Evolutionary conservation across 805 yeast genomes (phyloP), one percentile per base, ranked within the genome.

Genomic region (Yarrowia sp.): DNA sequence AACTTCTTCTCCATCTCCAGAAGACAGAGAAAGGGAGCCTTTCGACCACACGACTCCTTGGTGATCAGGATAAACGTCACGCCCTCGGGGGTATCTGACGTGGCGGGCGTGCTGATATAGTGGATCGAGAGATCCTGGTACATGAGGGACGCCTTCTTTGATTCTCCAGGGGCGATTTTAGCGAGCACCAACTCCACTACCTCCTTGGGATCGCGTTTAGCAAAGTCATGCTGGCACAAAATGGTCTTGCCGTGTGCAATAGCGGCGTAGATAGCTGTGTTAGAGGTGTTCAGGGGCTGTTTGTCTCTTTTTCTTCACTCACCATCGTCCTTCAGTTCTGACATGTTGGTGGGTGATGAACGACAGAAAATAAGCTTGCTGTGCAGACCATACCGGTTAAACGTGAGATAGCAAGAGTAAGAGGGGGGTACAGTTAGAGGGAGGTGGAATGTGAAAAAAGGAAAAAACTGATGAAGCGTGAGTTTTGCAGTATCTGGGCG

Each of bases 51-150:
- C 10, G 68, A 38, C 48, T 65, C 69, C 50, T 68, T 66, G 16
- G 74, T 71, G 56, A 77, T 75, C 46, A 72, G 75, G 19, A 76
- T 53, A 66, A 70, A 76, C 14, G 77, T 74, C 14, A 76, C 56
- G 15, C 79, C 79, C 15, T 66, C 66, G 43, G 77, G 76, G 10
- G 70, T 67, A 10, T 69, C 69, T 1, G 68, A 70, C 32, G 70
- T 70, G 8, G 72, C 71, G 14, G 75, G 70, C 16, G 71, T 69
- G n/a, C 78, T 72, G 16, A 76, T 70, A 71, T 76, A 77, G 69
- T 77, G 80, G 42, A 75, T 75, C 26, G 73, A 70, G 64, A 73
- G 68, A 61, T 74, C 73, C 65, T 75, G 77, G 70, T 77, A 77
- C 52, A 74, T 70, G 65, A 75, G 74, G 16, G 76, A 36, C 32